Percentiles rank a stretch among this genome's conserved stretches.
Conservation (phyloP, 2,329 filamentous ascomycete species). For the Clonostachys chloroleuca region DNA sequence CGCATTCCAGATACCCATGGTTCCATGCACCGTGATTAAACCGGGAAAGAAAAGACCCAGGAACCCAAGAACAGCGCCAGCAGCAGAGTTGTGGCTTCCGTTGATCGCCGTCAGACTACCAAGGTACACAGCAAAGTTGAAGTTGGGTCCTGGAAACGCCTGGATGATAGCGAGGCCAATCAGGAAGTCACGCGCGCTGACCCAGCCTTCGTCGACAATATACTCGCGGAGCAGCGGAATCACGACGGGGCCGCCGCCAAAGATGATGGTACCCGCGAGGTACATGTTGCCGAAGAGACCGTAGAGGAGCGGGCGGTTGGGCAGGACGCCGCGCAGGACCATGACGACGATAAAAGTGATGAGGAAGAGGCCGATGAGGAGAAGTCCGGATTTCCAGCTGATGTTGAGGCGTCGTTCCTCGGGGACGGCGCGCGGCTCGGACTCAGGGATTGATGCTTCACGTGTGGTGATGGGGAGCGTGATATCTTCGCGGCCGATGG, state of each 20-base stretch:
- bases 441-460: not conserved
- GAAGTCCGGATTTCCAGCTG: slow-evolving; percentile 37
- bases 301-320: slow-evolving; percentile 39
- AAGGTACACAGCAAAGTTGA: slow-evolving; percentile 50
- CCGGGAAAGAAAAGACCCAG: slow-evolving; percentile 45
- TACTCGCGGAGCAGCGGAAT: slow-evolving; percentile 60
- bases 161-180: slow-evolving; percentile 70
- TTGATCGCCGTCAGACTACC: slow-evolving; percentile 40
- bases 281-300: slow-evolving; percentile 69
- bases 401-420: slow-evolving; percentile 26
- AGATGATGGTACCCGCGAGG: slow-evolving; percentile 66
- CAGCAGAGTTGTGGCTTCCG: slow-evolving; percentile 22
- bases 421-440: slow-evolving; percentile 22
- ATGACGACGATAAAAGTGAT: slow-evolving; percentile 52
- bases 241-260: slow-evolving; percentile 61
- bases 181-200: slow-evolving; percentile 65
- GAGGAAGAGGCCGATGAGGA: slow-evolving; percentile 44
- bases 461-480: not conserved
- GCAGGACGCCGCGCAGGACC: slow-evolving; percentile 37
- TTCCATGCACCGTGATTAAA: slow-evolving; percentile 35
- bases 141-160: slow-evolving; percentile 52
- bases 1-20: slow-evolving; percentile 46
- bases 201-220: slow-evolving; percentile 66
- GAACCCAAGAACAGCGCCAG: slow-evolving; percentile 40
- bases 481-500: not conserved